These are phyloP conservation scores for Clavispora fructus DNA, from an alignment of 805 yeast species.

Conservation along the genomic window DNA sequence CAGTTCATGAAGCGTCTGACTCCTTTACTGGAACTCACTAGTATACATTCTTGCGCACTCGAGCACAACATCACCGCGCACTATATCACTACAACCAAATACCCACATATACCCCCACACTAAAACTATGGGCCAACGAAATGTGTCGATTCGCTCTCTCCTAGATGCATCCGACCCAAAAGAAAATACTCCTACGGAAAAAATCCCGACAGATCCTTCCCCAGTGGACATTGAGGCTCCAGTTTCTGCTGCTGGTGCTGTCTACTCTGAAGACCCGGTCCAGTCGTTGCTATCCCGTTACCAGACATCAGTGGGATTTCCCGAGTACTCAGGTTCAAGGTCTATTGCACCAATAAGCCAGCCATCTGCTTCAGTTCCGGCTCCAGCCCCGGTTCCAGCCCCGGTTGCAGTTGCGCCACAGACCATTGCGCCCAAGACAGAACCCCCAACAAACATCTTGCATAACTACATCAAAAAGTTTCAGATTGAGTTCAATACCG, in stretches of 20 bases:
- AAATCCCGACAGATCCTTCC: not conserved
- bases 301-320: slow-evolving; percentile 25
- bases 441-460: not conserved
- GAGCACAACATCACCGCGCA: not conserved
- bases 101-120: not conserved
- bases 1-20: too few species aligned
- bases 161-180: slow-evolving; percentile 13
- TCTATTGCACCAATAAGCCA: not conserved
- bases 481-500: slow-evolving; percentile 24
- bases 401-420: not conserved
- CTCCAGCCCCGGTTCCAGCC: not conserved
- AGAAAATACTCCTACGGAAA: slow-evolving; percentile 2
- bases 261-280: not conserved
- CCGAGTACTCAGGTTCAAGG: not conserved
- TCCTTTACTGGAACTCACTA: too few species aligned
- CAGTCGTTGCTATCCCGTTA: slow-evolving; percentile 20
- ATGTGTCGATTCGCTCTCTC: slow-evolving; percentile 31
- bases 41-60: too few species aligned
- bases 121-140: slow-evolving; percentile 16
- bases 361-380: too few species aligned
- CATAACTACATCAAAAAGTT: slow-evolving; percentile 16
- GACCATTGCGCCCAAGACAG: not conserved
- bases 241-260: not conserved
- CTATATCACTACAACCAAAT: not conserved
- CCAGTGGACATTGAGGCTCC: not conserved